Percentiles rank a stretch among this genome's conserved stretches.
Conservation (phyloP, 805 yeast genomes). For the Ogataea nonfermentans region DNA sequence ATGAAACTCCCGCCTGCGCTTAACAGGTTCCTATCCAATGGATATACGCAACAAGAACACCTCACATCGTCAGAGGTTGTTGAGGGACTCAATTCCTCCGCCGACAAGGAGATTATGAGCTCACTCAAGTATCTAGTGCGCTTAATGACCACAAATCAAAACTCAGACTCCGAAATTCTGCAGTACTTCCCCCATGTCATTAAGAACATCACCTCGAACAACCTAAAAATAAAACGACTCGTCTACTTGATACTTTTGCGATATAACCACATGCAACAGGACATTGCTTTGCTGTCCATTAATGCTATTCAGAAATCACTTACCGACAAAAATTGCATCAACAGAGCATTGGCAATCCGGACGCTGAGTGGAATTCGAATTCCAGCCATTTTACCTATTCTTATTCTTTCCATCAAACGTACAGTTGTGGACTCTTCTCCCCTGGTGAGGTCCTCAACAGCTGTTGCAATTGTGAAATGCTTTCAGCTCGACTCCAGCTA, state of each 20-base stretch:
- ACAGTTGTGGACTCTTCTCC: constrained; percentile 70
- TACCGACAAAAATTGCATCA: constrained; percentile 63
- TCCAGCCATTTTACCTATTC: constrained; percentile 76
- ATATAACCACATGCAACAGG: constrained; percentile 82
- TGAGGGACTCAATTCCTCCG: constrained; percentile 62
- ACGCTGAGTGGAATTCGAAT: constrained; percentile 82
- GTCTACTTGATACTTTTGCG: constrained; percentile 73
- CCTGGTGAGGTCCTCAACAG: constrained; percentile 74
- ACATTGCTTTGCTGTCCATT: constrained; percentile 83
- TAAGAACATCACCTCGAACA: constrained; percentile 73
- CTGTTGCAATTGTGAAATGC: constrained; percentile 67
- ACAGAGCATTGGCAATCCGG: constrained; percentile 71
- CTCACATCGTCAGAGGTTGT: constrained; percentile 64
- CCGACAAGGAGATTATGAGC: constrained; percentile 58
- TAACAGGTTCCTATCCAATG: constrained; percentile 23
- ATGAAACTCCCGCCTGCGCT: constrained; percentile 21
- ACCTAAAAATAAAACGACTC: constrained; percentile 64
- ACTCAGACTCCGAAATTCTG: constrained; percentile 38
- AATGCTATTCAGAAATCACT: constrained; percentile 88
- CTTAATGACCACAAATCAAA: constrained; percentile 34
- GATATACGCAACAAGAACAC: constrained; percentile 19
- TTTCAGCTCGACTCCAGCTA: constrained; percentile 34
- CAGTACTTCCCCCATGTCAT: constrained; percentile 80
- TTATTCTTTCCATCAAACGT: constrained; percentile 68
- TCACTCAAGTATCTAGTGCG: constrained; percentile 59